A percentile compares a stretch with the other conserved stretches of the same genome.
These are phyloP conservation scores for Colletotrichum filicis DNA, from an alignment of 2,329 filamentous ascomycete genomes.

Conservation along the genomic window DNA sequence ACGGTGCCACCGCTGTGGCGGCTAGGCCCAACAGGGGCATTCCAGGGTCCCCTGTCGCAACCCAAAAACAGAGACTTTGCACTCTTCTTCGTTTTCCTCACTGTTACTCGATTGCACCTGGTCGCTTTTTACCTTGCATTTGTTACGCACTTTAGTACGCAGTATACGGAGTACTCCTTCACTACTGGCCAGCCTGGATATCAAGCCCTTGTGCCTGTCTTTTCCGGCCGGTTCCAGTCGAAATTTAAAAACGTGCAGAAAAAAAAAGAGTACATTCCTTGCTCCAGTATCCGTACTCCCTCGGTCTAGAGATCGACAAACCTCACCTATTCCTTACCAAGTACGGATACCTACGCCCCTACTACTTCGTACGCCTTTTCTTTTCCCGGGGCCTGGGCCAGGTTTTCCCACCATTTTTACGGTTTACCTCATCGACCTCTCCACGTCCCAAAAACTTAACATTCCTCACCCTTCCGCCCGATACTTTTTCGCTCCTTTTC, in stretches of 20 bases:
- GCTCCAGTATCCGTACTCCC: neutral
- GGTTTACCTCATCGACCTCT: conserved; percentile 19
- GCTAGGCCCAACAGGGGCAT: conserved; percentile 16
- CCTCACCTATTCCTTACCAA: neutral
- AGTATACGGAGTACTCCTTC: neutral
- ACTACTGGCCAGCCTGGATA: neutral
- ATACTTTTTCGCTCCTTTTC: neutral
- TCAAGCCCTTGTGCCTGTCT: neutral
- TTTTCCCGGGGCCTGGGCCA: neutral
- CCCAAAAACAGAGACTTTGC: conserved; percentile 18
- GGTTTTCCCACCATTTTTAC: conserved; percentile 6
- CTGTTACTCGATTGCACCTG: conserved; percentile 9
- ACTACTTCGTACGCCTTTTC: neutral
- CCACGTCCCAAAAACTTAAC: conserved; percentile 15
- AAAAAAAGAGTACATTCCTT: neutral
- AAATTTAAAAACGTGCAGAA: neutral
- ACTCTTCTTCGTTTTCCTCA: conserved; percentile 25
- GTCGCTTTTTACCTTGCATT: neutral
- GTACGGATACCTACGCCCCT: no score
- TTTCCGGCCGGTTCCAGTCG: neutral
- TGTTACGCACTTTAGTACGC: neutral
- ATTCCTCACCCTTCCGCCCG: neutral
- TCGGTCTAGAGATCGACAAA: conserved; percentile 7
- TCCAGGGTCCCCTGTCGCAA: conserved; percentile 9
- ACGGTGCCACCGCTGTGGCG: conserved; percentile 2